Base-by-base conservation (phyloP, 2,329 filamentous ascomycete genomes). In the Parafenestella ontariensis region DNA sequence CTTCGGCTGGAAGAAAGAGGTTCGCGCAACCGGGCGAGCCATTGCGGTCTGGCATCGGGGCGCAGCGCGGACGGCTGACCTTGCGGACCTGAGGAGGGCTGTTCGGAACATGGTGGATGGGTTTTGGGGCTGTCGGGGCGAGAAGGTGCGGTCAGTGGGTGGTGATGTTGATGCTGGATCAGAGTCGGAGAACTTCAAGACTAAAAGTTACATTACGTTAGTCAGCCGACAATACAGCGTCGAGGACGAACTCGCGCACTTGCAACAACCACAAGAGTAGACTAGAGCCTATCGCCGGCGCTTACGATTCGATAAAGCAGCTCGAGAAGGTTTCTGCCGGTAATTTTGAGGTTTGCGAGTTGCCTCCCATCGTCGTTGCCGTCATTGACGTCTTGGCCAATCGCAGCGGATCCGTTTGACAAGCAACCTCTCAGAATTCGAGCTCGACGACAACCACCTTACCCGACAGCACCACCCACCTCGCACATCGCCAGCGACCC, bases 101-200 rank as follows among this genome's bases (percentile, higher is more conserved):
- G 90, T 87, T 82, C 94, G 91, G 85, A 97, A 92, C 94, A 98
- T 98, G 64, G 72, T 87, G 81, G 69, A 61, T 44, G 64, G 45
- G 51, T 57, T 62, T 53, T 45, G 53, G 49, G 56, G 45, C 46
- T 48, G 60, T 59, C 45, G 56, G 59, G 52, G 63, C 54, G 60
- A 53, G 61, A 56, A 62, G 59, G 62, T 60, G 61, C 58, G 61
- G 62, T 55, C 59, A 59, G 55, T 59, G 63, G 61, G 59, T 64
- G 61, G 60, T 61, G 61, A 63, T 62, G 63, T 54, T 52, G 50
- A 62, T 66, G 61, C 56, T 69, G 52, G 58, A 60, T 58, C 54
- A 56, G 48, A 61, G 52, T 58, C 55, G 57, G 45, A 54, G 56
- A 61, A 61, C 58, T 58, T 61, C 57, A 44, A 56, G n/a, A 51